Evolutionary conservation across 306 rosid species (phyloP).

Genomic region (Quercus alba): DNA sequence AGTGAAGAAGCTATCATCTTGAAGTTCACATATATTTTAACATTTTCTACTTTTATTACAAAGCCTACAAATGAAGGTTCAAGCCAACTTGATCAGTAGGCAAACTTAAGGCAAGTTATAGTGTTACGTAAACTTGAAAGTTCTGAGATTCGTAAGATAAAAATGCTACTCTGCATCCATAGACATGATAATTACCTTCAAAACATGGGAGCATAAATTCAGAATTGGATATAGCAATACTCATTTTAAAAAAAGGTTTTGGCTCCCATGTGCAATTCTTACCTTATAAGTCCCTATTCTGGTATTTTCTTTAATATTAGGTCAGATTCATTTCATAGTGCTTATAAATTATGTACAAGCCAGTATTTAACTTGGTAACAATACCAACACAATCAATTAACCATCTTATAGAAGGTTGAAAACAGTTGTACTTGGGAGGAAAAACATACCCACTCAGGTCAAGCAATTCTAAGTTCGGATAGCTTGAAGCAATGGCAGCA

Average conservation of each 20-base stretch:
- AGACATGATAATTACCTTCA: background rate
- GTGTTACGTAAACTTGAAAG: background rate
- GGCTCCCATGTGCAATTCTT: background rate
- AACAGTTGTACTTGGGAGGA: background rate
- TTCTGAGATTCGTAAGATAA: background rate
- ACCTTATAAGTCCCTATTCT: background rate
- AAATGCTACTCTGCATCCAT: background rate
- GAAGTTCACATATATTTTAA: background rate
- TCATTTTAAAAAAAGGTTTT: background rate
- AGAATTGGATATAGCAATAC: background rate
- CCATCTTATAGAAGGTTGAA: background rate
- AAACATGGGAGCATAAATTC: background rate
- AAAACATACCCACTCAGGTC: slow-evolving; percentile 91
- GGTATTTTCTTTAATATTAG: background rate
- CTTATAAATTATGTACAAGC: too few species aligned
- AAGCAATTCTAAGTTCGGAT: slow-evolving; percentile 77
- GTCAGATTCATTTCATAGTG: background rate
- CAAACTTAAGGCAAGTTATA: background rate
- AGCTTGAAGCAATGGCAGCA: slow-evolving; percentile 89
- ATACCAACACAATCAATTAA: background rate
- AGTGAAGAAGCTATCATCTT: slow-evolving; percentile 1
- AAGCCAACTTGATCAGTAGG: background rate
- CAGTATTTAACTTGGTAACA: background rate
- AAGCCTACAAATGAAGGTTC: background rate
- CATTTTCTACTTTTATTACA: background rate